Evolutionary conservation across 179 eudicot species (phyloP).

Genomic region (Nepenthes alata): DNA sequence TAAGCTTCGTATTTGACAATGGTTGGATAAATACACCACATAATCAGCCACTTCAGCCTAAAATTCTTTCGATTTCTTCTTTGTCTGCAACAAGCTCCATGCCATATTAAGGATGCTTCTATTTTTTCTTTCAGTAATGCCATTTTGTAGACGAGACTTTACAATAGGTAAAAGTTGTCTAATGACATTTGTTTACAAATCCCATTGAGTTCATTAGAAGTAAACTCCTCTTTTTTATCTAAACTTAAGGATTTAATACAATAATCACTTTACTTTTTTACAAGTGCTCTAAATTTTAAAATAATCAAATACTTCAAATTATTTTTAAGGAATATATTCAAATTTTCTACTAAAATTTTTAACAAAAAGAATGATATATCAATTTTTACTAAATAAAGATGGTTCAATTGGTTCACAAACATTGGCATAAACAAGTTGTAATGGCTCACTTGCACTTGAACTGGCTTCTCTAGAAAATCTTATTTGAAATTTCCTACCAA

Average conservation of each 20-base stretch:
- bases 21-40: neutral
- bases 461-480: neutral
- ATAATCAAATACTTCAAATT: neutral
- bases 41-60: neutral
- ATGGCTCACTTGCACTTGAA: neutral
- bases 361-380: neutral
- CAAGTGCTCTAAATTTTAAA: neutral
- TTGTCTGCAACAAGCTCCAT: neutral
- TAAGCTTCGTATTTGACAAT: neutral
- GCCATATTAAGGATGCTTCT: constrained; percentile 1
- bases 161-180: neutral
- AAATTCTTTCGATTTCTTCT: neutral
- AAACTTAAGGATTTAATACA: neutral
- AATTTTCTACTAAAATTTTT: neutral
- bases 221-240: neutral
- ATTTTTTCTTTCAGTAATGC: neutral
- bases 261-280: neutral
- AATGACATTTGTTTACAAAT: neutral
- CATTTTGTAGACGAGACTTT: neutral
- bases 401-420: neutral
- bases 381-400: neutral
- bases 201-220: neutral
- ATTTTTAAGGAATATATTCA: neutral
- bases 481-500: neutral
- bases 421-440: neutral